Percentiles rank a stretch among this genome's conserved stretches.
phyloP scores from a whole-genome alignment of 495 filamentous ascomycete species.

The Aspergillus sclerotiicarbonarius region DNA sequence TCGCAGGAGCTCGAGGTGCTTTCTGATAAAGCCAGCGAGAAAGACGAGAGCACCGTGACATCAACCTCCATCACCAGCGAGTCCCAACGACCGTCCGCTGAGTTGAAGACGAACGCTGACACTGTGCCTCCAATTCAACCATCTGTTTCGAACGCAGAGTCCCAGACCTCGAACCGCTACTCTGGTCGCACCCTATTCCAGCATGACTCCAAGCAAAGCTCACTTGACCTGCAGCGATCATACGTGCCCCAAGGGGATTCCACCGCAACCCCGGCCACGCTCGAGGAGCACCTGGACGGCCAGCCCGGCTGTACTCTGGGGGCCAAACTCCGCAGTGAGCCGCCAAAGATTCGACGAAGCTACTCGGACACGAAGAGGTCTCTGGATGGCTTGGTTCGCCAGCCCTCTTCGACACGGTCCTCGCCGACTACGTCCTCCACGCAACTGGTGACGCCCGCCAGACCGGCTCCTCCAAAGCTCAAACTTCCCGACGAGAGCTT shows the following conservation, averaged over 20 bases:
- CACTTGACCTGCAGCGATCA: conserved; percentile 26
- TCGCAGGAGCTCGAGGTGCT: conserved; percentile 31
- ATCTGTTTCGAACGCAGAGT: conserved; percentile 25
- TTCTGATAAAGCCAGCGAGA: conserved; percentile 16
- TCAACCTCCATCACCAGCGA: conserved; percentile 13
- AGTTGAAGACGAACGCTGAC: conserved; percentile 15
- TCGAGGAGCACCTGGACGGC: conserved; percentile 4
- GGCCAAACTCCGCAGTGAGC: not conserved
- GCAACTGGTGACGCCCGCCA: conserved; percentile 18
- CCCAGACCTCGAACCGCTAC: conserved; percentile 34
- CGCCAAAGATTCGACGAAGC: conserved; percentile 13
- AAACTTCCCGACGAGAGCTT: conserved; percentile 57
- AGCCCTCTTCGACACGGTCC: conserved; percentile 15
- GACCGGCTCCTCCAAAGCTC: conserved; percentile 12
- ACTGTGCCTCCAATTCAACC: conserved; percentile 6
- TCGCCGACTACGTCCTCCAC: conserved; percentile 23
- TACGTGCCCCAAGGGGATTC: conserved; percentile 15
- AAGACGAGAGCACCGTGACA: conserved; percentile 9
- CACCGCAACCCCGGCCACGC: conserved; percentile 13
- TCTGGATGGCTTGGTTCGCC: conserved; percentile 27
- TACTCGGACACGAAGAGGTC: conserved; percentile 25
- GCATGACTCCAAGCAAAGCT: conserved; percentile 26
- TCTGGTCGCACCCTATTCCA: conserved; percentile 36
- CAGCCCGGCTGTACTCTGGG: conserved; percentile 15
- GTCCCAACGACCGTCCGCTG: conserved; percentile 13